Evolutionary conservation across 164 flowering plant genomes (phyloP).

Genomic region (Piper betle): DNA sequence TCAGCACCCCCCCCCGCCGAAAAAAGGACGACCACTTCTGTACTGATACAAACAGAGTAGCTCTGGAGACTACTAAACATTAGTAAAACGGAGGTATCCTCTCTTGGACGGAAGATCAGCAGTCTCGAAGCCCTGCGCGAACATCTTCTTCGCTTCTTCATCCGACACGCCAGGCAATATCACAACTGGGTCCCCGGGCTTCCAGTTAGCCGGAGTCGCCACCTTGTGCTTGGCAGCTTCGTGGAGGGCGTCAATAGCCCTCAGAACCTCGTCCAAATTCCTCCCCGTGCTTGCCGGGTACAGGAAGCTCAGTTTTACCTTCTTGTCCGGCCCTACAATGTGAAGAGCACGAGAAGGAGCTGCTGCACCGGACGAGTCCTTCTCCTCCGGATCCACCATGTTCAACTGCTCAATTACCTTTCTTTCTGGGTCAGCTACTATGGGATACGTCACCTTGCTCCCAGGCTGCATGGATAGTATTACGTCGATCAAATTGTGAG

Average conservation of each 20-base stretch:
- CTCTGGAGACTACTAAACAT: too few species aligned
- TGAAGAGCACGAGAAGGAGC: slow-evolving; percentile 75
- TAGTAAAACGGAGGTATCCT: slow-evolving; percentile 60
- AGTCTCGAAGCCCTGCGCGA: slow-evolving; percentile 53
- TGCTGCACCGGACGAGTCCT: slow-evolving; percentile 32
- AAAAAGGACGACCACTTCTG: too few species aligned
- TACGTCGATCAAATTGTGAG: neutral
- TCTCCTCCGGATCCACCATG: slow-evolving; percentile 91
- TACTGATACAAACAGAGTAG: too few species aligned
- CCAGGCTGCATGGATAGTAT: slow-evolving; percentile 30
- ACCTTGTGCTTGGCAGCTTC: slow-evolving; percentile 49
- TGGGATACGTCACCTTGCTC: slow-evolving; percentile 59
- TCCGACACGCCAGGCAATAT: slow-evolving; percentile 53
- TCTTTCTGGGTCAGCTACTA: slow-evolving; percentile 52
- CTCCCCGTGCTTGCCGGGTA: slow-evolving; percentile 75
- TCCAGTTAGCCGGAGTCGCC: slow-evolving; percentile 83
- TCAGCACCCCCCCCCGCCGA: too few species aligned
- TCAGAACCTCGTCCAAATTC: slow-evolving; percentile 82
- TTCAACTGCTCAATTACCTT: slow-evolving; percentile 59
- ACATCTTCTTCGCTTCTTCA: slow-evolving; percentile 57
- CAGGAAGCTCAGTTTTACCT: slow-evolving; percentile 74
- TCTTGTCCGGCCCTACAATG: slow-evolving; percentile 66
- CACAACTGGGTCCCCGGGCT: slow-evolving; percentile 56
- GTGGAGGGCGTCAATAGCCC: slow-evolving; percentile 66
- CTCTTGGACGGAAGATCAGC: slow-evolving; percentile 60